phyloP scores from a whole-genome alignment of 208 protist species.

The Acanthamoeba triangularis region DNA sequence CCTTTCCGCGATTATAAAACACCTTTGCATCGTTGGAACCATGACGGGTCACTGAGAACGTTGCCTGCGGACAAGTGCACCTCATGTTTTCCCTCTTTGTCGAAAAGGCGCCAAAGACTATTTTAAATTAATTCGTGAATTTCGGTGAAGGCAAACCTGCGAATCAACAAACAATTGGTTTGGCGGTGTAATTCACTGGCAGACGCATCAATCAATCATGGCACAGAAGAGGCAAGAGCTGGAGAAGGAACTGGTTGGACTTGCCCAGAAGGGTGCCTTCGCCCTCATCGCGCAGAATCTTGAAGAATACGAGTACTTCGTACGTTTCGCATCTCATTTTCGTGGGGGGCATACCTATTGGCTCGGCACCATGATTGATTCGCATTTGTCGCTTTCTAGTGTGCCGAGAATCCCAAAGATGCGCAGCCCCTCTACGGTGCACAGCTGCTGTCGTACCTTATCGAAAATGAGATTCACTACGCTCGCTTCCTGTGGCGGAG shows the following conservation, averaged over 20 bases:
- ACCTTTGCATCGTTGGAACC: too few species aligned
- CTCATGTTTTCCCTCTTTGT: too few species aligned
- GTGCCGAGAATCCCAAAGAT: constrained; percentile 75
- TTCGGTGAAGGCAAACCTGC: too few species aligned
- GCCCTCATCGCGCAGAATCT: constrained; percentile 23
- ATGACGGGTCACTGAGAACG: too few species aligned
- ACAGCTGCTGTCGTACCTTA: constrained; percentile 67
- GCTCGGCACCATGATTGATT: background rate
- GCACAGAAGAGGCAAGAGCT: constrained; percentile 54
- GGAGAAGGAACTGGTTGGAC: constrained; percentile 33
- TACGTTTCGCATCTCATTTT: background rate
- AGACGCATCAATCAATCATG: background rate
- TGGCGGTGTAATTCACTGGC: too few species aligned
- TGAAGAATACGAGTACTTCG: constrained; percentile 61
- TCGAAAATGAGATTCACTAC: constrained; percentile 63
- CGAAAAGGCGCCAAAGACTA: too few species aligned
- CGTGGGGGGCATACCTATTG: background rate
- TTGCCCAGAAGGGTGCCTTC: constrained; percentile 64
- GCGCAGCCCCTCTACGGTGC: constrained; percentile 16
- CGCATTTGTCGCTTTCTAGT: background rate
- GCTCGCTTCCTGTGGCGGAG: constrained; percentile 71
- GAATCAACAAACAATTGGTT: background rate
- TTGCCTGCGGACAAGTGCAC: too few species aligned
- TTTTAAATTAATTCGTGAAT: too few species aligned
- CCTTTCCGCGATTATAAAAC: too few species aligned